These are phyloP conservation scores for Arabidopsis lyrata DNA, from an alignment of 441 rosid genomes.

Conservation along the genomic window DNA sequence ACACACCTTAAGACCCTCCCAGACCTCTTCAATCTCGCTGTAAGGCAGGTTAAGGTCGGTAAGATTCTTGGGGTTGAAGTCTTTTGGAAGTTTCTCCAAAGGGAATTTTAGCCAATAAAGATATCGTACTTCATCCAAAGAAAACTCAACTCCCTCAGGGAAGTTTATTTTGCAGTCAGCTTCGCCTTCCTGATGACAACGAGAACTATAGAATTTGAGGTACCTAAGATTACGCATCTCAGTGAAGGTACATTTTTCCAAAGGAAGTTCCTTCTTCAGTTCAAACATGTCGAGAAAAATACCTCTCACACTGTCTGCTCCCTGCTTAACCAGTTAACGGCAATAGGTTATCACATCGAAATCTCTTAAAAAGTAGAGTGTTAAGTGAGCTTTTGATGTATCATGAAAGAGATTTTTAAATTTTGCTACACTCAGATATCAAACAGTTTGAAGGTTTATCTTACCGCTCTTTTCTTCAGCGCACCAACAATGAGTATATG, in stretches of 20 bases:
- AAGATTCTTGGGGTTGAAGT: slow-evolving; percentile 38
- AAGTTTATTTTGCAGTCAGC: slow-evolving; percentile 9
- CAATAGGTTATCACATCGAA: too few relatives aligned
- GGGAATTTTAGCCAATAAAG: slow-evolving; percentile 40
- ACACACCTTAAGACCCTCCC: slow-evolving; percentile 36
- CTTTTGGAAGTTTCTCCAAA: slow-evolving; percentile 8
- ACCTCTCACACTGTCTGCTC: slow-evolving; percentile 20
- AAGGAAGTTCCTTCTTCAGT: neutral
- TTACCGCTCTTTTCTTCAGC: slow-evolving; percentile 2
- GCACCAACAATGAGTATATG: neutral
- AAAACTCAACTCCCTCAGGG: slow-evolving; percentile 20
- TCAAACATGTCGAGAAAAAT: slow-evolving; percentile 36
- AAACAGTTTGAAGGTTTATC: neutral
- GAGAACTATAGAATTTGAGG: slow-evolving; percentile 34
- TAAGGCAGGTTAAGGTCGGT: slow-evolving; percentile 32
- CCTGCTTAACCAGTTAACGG: too few relatives aligned
- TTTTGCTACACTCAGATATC: neutral
- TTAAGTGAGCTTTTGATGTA: neutral
- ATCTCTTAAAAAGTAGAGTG: too few relatives aligned
- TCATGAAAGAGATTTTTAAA: neutral
- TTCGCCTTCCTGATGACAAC: slow-evolving; percentile 2
- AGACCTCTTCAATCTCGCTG: slow-evolving; percentile 28
- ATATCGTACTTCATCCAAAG: slow-evolving; percentile 11
- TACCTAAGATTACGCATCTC: slow-evolving; percentile 24
- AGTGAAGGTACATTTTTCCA: neutral